phyloP scores from a whole-genome alignment of 2,329 filamentous ascomycete genomes.

The Pseudogymnoascus sp. region DNA sequence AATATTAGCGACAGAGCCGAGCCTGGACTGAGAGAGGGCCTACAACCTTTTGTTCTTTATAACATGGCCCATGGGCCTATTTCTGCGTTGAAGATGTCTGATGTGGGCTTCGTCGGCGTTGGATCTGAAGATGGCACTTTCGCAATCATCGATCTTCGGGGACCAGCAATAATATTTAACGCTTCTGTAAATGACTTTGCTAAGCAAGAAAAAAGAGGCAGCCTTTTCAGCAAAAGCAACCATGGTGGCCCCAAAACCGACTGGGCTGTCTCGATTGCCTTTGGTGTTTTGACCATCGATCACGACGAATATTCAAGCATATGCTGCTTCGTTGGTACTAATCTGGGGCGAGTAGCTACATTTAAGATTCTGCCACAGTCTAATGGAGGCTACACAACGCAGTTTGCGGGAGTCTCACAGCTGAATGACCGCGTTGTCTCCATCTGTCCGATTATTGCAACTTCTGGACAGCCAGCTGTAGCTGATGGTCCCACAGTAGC shows the following conservation, averaged over 20 bases:
- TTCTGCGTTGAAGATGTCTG: slow-evolving; percentile 74
- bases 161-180: slow-evolving; percentile 75
- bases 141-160: slow-evolving; percentile 78
- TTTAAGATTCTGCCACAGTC: slow-evolving; percentile 79
- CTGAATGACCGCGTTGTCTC: slow-evolving; percentile 66
- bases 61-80: slow-evolving; percentile 78
- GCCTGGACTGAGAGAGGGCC: slow-evolving; percentile 64
- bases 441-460: slow-evolving; percentile 71
- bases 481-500: slow-evolving; percentile 71
- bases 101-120: slow-evolving; percentile 83
- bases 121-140: slow-evolving; percentile 79
- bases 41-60: slow-evolving; percentile 74
- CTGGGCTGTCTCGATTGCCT: slow-evolving; percentile 77
- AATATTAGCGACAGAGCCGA: slow-evolving; percentile 70
- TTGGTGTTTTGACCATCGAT: slow-evolving; percentile 87
- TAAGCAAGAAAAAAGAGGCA: slow-evolving; percentile 69
- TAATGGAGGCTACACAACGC: slow-evolving; percentile 63
- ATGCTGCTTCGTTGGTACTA: slow-evolving; percentile 84
- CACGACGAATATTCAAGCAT: slow-evolving; percentile 96
- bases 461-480: slow-evolving; percentile 66
- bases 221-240: slow-evolving; percentile 56
- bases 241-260: slow-evolving; percentile 49
- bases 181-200: slow-evolving; percentile 65
- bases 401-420: slow-evolving; percentile 60
- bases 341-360: slow-evolving; percentile 72